Percentiles rank a stretch among this genome's conserved stretches.
phyloP scores from a whole-genome alignment of 2,329 filamentous ascomycete species.

The Calycina herbarum region DNA sequence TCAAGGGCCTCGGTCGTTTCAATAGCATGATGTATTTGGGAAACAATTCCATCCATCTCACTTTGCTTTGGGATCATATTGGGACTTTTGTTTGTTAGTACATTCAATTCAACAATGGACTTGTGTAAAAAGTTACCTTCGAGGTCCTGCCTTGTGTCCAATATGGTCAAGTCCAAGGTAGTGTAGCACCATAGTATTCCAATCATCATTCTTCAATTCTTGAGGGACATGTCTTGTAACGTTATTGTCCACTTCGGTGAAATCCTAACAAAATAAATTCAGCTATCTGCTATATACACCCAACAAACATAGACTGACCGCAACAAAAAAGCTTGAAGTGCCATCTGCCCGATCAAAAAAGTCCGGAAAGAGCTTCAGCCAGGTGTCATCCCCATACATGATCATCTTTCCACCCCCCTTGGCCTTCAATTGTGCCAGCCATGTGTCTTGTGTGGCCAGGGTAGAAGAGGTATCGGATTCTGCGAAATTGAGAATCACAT shows the following conservation, averaged over 20 bases:
- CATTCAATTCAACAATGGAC: neutral
- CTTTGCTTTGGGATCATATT: conserved; percentile 91
- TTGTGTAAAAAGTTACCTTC: conserved; percentile 53
- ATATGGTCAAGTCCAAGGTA: conserved; percentile 97
- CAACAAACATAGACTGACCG: conserved; percentile 58
- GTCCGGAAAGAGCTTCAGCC: conserved; percentile 92
- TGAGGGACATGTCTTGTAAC: conserved; percentile 84
- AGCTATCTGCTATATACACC: conserved; percentile 32
- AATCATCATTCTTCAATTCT: conserved; percentile 77
- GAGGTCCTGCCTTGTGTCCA: conserved; percentile 90
- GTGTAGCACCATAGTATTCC: conserved; percentile 92
- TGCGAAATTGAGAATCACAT: conserved; percentile 94
- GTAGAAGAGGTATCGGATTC: conserved; percentile 91
- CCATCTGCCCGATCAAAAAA: conserved; percentile 87
- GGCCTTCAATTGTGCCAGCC: conserved; percentile 88
- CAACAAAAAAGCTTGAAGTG: conserved; percentile 97
- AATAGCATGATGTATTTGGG: conserved; percentile 74
- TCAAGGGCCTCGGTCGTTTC: conserved; percentile 67
- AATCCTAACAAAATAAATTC: conserved; percentile 63
- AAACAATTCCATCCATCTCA: conserved; percentile 89
- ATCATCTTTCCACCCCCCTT: conserved; percentile 72
- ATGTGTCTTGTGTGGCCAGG: conserved; percentile 86
- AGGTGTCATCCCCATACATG: conserved; percentile 98
- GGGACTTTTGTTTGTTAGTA: conserved; percentile 52
- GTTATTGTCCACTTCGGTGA: conserved; percentile 96